Conservation (phyloP, 1,284 basidiomycete species). For the Ceratobasidium sp. region DNA sequence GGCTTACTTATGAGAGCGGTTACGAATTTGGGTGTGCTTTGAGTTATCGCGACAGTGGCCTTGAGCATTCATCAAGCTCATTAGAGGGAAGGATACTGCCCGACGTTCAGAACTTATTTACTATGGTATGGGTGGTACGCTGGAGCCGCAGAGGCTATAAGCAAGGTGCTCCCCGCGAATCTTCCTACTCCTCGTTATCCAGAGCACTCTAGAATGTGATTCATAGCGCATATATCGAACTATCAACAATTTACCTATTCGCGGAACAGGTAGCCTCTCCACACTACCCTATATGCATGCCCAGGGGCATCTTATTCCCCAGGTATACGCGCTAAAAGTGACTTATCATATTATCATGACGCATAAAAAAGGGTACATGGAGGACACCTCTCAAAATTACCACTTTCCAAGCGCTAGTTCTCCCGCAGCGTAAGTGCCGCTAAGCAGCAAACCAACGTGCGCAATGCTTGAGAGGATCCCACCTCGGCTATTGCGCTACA, state of each 20-base stretch:
- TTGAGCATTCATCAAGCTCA: background rate
- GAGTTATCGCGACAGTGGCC: background rate
- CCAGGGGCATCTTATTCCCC: background rate
- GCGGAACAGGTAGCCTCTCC: constrained; percentile 6
- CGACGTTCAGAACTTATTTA: background rate
- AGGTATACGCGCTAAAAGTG: background rate
- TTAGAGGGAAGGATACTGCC: background rate
- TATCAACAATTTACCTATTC: background rate
- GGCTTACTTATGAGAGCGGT: constrained; percentile 12
- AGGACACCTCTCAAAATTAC: background rate
- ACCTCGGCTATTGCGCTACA: constrained; percentile 31
- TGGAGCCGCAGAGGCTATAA: background rate
- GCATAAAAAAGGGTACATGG: background rate
- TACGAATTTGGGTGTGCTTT: constrained; percentile 14
- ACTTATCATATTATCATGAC: background rate
- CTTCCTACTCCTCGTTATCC: background rate
- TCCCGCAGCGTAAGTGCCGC: constrained; percentile 6
- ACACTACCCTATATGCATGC: constrained; percentile 3
- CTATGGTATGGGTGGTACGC: background rate
- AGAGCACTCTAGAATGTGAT: background rate
- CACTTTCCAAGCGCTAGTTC: constrained; percentile 33
- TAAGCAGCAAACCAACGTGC: background rate
- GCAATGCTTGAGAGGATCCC: constrained; percentile 11
- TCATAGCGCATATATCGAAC: constrained; percentile 6
- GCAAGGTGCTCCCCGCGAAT: background rate